Evolutionary conservation across 169 alveolate species (phyloP).

Genomic region (Plasmodium vivax): DNA sequence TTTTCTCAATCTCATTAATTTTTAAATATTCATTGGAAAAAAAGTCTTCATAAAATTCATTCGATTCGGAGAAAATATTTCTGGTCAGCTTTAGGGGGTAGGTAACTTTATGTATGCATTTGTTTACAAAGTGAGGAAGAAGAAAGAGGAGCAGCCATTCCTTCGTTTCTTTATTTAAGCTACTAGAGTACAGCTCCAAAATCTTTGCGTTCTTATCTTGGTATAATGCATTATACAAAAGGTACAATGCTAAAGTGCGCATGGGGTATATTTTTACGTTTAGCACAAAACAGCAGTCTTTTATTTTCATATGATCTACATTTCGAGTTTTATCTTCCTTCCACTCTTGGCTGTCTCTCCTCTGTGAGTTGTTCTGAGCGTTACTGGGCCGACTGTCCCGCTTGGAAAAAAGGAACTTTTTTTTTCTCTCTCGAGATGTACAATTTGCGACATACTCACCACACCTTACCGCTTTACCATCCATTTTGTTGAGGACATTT

Average conservation of each 20-base stretch:
- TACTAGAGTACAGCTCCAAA: slow-evolving; percentile 40
- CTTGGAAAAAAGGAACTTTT: not conserved
- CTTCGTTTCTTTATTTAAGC: slow-evolving; percentile 47
- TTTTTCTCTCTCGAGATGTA: not conserved
- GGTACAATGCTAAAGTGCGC: slow-evolving; percentile 38
- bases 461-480: not conserved
- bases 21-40: slow-evolving; percentile 70
- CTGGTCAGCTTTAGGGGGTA: slow-evolving; percentile 52
- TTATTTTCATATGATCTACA: slow-evolving; percentile 50
- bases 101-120: slow-evolving; percentile 69
- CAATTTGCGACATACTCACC: not conserved
- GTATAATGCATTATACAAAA: slow-evolving; percentile 43
- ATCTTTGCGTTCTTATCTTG: slow-evolving; percentile 29
- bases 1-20: slow-evolving; percentile 66
- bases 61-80: slow-evolving; percentile 60
- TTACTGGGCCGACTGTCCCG: not conserved
- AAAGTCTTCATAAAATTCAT: slow-evolving; percentile 68
- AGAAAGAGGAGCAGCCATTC: slow-evolving; percentile 70
- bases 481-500: slow-evolving; percentile 17
- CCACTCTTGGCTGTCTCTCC: not conserved
- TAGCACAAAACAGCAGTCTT: slow-evolving; percentile 44
- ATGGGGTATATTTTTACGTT: slow-evolving; percentile 61
- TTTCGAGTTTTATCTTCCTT: not conserved
- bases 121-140: slow-evolving; percentile 45
- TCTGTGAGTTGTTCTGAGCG: not conserved